These are phyloP conservation scores for Fusarium mundagurra DNA, from an alignment of 2,329 filamentous ascomycete species.

Conservation along the genomic window DNA sequence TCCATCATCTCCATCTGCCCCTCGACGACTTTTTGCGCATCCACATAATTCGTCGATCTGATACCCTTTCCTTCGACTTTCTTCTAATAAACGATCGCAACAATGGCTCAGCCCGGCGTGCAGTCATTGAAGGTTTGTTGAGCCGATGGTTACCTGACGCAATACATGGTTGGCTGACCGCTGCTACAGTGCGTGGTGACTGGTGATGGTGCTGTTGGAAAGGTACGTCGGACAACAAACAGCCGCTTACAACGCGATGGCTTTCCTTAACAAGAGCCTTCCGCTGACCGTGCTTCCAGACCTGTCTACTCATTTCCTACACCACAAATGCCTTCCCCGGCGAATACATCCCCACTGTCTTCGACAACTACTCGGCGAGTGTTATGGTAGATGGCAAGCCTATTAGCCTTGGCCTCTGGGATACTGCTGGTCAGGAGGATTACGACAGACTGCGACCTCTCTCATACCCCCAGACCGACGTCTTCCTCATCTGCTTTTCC, in stretches of 20 bases:
- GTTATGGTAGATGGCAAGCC: conserved; percentile 99
- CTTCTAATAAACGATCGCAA: conserved; percentile 27
- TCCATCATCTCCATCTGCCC: conserved; percentile 22
- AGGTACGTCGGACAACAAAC: conserved; percentile 64
- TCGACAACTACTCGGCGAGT: conserved; percentile 99
- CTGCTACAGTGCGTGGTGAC: conserved; percentile 89
- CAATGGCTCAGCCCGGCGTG: conserved; percentile 83
- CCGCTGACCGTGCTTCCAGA: conserved; percentile 65
- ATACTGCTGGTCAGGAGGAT: conserved; percentile 98
- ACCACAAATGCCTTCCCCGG: conserved; percentile 99
- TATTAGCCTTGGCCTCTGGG: conserved; percentile 96
- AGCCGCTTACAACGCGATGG: neutral
- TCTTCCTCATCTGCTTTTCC: conserved; percentile 98
- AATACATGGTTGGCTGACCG: conserved; percentile 42
- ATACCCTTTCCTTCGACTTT: conserved; percentile 6
- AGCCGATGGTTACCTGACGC: conserved; percentile 28
- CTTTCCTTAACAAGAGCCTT: conserved; percentile 1
- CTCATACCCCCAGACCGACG: conserved; percentile 97
- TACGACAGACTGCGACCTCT: conserved; percentile 95
- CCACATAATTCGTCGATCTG: neutral
- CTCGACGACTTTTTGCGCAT: conserved; percentile 22
- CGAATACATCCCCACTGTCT: conserved; percentile 99
- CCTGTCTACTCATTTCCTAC: conserved; percentile 98
- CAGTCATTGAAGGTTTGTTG: conserved; percentile 86
- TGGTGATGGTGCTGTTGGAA: conserved; percentile 98